phyloP scores from a whole-genome alignment of 2,329 filamentous ascomycete genomes.

The Mycosphaerella sp. region DNA sequence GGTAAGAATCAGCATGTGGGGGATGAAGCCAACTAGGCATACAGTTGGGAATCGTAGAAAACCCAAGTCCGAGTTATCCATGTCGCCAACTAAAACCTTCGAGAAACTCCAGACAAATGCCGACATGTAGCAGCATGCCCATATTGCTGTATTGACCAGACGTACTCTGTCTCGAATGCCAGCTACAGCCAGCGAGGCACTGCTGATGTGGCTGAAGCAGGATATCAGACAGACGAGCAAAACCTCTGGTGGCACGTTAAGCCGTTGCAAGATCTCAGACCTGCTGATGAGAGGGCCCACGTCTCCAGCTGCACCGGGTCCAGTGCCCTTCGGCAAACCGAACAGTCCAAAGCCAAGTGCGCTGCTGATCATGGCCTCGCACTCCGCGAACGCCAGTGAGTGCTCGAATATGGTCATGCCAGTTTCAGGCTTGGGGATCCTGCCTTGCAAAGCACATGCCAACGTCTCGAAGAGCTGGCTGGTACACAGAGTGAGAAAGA shows the following conservation, averaged over 20 bases:
- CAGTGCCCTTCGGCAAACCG: slow-evolving; percentile 41
- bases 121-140: slow-evolving; percentile 84
- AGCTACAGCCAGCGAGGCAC: slow-evolving; percentile 73
- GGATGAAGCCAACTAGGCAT: slow-evolving; percentile 90
- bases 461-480: slow-evolving; percentile 88
- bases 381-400: slow-evolving; percentile 90
- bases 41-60: slow-evolving; percentile 86
- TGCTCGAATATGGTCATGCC: slow-evolving; percentile 97
- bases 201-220: slow-evolving; percentile 78
- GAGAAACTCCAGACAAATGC: slow-evolving; percentile 73
- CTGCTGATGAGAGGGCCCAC: slow-evolving; percentile 27
- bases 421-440: slow-evolving; percentile 72
- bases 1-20: slow-evolving; percentile 76
- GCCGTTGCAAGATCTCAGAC: slow-evolving; percentile 59
- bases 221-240: slow-evolving; percentile 83
- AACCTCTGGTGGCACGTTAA: slow-evolving; percentile 87
- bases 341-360: slow-evolving; percentile 72
- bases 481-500: slow-evolving; percentile 61
- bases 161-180: slow-evolving; percentile 72
- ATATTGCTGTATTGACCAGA: slow-evolving; percentile 81
- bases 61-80: slow-evolving; percentile 59
- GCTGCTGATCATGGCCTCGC: slow-evolving; percentile 77
- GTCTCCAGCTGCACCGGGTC: slow-evolving; percentile 24
- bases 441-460: slow-evolving; percentile 79
- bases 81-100: slow-evolving; percentile 35